Evolutionary conservation across 2,329 filamentous ascomycete genomes (phyloP).

Genomic region (Camptophora hylomeconis): DNA sequence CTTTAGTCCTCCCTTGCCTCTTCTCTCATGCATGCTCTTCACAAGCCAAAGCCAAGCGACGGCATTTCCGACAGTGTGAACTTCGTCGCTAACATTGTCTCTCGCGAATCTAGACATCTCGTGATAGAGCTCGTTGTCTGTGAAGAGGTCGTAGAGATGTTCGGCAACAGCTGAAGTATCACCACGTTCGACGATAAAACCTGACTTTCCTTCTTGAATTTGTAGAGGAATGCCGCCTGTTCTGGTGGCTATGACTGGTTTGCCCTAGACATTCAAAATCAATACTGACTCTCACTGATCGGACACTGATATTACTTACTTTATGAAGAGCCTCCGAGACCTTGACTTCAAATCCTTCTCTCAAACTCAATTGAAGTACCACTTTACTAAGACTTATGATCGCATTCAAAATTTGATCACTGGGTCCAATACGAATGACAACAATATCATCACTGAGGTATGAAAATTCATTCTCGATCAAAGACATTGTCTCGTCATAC

Average conservation of each 20-base stretch:
- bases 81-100: constrained; percentile 63
- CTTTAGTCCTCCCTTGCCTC: constrained; percentile 42
- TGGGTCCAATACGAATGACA: constrained; percentile 63
- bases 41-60: constrained; percentile 68
- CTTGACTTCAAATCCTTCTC: constrained; percentile 78
- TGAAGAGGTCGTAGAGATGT: constrained; percentile 54
- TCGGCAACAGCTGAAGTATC: constrained; percentile 58
- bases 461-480: constrained; percentile 50
- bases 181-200: constrained; percentile 59
- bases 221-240: constrained; percentile 74
- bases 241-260: constrained; percentile 61
- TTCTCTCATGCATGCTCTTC: constrained; percentile 50
- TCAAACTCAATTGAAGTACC: constrained; percentile 65
- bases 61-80: constrained; percentile 67
- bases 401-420: constrained; percentile 68
- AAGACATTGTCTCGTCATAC: constrained; percentile 57
- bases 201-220: constrained; percentile 56
- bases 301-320: no score
- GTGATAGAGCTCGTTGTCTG: constrained; percentile 49
- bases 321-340: constrained; percentile 74
- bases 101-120: constrained; percentile 53
- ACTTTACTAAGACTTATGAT: constrained; percentile 60
- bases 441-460: constrained; percentile 54
- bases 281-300: no score
- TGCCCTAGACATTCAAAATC: no score